Percentiles rank a stretch among this genome's conserved stretches.
These are phyloP conservation scores for Debaryomyces tyrocola DNA, from an alignment of 805 yeast genomes.

Conservation along the genomic window DNA sequence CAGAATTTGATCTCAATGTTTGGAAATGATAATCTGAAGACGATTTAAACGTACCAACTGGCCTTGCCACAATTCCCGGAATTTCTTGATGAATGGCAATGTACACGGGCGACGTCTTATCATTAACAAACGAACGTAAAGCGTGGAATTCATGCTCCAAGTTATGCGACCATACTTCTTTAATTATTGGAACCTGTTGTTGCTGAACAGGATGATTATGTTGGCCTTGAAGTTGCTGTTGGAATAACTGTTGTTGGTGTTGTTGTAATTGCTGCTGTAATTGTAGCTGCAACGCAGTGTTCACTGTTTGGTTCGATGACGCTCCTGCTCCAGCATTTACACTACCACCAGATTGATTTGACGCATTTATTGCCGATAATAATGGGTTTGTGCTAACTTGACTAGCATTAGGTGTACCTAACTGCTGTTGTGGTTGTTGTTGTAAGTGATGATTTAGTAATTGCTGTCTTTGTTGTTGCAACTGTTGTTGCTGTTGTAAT, in stretches of 20 bases:
- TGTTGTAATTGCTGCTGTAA: conserved; percentile 24
- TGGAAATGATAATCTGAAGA: conserved; percentile 94
- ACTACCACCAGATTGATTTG: conserved; percentile 13
- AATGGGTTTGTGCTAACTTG: conserved; percentile 30
- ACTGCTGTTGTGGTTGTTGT: conserved; percentile 24
- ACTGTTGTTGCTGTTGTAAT: conserved; percentile 24
- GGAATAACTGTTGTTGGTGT: conserved; percentile 18
- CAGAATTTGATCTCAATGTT: conserved; percentile 89
- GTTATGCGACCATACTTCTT: conserved; percentile 75
- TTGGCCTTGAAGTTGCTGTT: conserved; percentile 12
- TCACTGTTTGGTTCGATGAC: conserved; percentile 6
- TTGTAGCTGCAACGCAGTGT: conserved; percentile 14
- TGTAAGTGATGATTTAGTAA: conserved; percentile 32
- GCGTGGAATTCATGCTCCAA: conserved; percentile 64
- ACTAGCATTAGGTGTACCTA: conserved; percentile 16
- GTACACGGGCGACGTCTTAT: conserved; percentile 46
- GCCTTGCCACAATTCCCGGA: conserved; percentile 95
- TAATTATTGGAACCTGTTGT: conserved; percentile 50
- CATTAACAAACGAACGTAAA: conserved; percentile 57
- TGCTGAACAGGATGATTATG: conserved; percentile 5
- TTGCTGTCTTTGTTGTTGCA: conserved; percentile 35
- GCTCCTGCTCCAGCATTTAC: conserved; percentile 10
- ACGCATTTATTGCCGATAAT: conserved; percentile 33
- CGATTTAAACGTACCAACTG: conserved; percentile 88
- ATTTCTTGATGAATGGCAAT: conserved; percentile 85